Conservation (phyloP, 768 basidiomycete genomes). For the Pulveroboletus sp. region DNA sequence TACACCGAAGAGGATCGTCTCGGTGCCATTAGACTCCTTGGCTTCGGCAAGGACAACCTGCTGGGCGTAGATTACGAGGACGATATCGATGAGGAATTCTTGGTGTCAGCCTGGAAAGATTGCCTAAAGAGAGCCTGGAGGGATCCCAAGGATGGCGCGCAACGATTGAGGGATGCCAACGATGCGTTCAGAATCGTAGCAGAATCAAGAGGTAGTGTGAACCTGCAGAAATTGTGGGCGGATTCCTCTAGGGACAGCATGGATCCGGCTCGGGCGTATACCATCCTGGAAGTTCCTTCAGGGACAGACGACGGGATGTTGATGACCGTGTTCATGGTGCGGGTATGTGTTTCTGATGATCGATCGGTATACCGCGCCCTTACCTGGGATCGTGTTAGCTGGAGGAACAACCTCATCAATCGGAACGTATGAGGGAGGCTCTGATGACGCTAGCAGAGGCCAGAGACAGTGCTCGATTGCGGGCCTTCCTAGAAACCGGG, state of each 20-base stretch:
- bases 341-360: slow-evolving; percentile 44
- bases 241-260: slow-evolving; percentile 53
- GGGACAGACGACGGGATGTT: slow-evolving; percentile 79
- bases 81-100: slow-evolving; percentile 65
- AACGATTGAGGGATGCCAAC: slow-evolving; percentile 51
- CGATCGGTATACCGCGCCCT: slow-evolving; percentile 2
- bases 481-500: slow-evolving; percentile 61
- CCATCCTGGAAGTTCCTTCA: slow-evolving; percentile 61
- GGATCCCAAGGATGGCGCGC: slow-evolving; percentile 39
- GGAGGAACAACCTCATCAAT: slow-evolving; percentile 64
- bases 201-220: slow-evolving; percentile 52
- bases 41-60: slow-evolving; percentile 59
- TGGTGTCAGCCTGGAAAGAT: slow-evolving; percentile 65
- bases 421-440: slow-evolving; percentile 70
- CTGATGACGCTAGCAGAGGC: slow-evolving; percentile 69
- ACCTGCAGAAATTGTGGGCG: slow-evolving; percentile 49
- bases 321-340: slow-evolving; percentile 63
- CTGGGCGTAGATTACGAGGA: slow-evolving; percentile 67
- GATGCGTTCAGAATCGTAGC: slow-evolving; percentile 69
- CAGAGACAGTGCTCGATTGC: slow-evolving; percentile 67
- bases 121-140: slow-evolving; percentile 57
- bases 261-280: slow-evolving; percentile 68
- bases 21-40: slow-evolving; percentile 48
- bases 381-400: slow-evolving; percentile 40
- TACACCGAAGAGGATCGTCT: slow-evolving; percentile 57